phyloP scores from a whole-genome alignment of 2,329 filamentous ascomycete species.

The Penicillium capsulatum region DNA sequence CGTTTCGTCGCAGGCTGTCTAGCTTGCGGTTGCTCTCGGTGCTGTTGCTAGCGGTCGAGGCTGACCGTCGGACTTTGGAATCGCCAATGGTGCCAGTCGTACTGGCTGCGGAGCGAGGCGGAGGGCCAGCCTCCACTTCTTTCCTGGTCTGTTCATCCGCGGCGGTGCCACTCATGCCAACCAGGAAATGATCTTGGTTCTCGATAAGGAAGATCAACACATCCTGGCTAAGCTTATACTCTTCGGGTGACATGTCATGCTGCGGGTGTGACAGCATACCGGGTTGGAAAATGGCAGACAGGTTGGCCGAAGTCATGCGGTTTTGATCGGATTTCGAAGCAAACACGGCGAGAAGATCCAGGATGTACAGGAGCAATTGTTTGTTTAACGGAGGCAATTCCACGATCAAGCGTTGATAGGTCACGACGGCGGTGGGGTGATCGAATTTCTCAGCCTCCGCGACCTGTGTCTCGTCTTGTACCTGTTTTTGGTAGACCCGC shows the following conservation, averaged over 20 bases:
- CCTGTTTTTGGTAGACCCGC: conserved; percentile 63
- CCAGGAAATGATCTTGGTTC: conserved; percentile 96
- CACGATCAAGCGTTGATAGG: conserved; percentile 87
- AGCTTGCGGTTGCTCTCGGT: conserved; percentile 81
- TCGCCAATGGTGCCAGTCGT: neutral
- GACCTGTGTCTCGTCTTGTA: conserved; percentile 64
- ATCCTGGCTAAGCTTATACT: conserved; percentile 93
- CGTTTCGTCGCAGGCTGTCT: conserved; percentile 73
- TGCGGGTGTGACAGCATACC: conserved; percentile 89
- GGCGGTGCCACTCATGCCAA: conserved; percentile 98
- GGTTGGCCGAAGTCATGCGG: conserved; percentile 90
- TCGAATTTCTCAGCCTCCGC: conserved; percentile 71
- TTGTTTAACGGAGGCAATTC: conserved; percentile 89
- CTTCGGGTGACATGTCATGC: conserved; percentile 91
- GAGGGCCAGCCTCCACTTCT: conserved; percentile 63
- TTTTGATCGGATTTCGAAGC: conserved; percentile 95
- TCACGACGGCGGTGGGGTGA: conserved; percentile 68
- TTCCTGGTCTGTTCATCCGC: conserved; percentile 75
- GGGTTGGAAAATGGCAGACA: conserved; percentile 96
- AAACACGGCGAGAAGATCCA: conserved; percentile 93
- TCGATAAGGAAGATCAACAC: conserved; percentile 97
- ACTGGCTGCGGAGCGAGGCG: conserved; percentile 38
- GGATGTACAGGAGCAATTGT: conserved; percentile 88
- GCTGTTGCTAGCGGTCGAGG: conserved; percentile 82
- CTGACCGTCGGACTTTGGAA: conserved; percentile 63